These are phyloP conservation scores for Trichomonascaceae sp. DNA, from an alignment of 1,139 yeast species.

Conservation along the genomic window DNA sequence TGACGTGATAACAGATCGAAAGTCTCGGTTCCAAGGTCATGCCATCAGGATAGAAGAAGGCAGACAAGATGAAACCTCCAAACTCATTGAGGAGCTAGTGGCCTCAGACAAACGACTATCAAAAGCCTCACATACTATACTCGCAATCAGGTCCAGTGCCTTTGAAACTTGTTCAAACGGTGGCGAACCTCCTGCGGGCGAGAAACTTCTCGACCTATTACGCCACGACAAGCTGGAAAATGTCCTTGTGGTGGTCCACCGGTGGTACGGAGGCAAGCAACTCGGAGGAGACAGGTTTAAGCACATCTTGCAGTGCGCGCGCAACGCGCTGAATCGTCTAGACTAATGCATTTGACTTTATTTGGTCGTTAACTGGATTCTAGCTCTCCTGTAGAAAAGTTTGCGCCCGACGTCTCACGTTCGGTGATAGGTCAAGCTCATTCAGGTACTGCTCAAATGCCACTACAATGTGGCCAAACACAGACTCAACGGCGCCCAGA, in stretches of 20 bases:
- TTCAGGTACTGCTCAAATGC: constrained; percentile 18
- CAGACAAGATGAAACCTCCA: too few species aligned
- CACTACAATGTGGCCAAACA: constrained; percentile 18
- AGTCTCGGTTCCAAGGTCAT: too few species aligned
- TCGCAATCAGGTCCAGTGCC: background rate
- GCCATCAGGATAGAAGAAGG: too few species aligned
- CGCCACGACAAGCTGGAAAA: constrained; percentile 73
- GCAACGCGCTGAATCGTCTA: constrained; percentile 69
- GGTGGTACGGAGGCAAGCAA: constrained; percentile 89
- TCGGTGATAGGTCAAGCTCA: constrained; percentile 12
- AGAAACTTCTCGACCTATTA: too few species aligned
- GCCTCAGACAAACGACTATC: too few species aligned
- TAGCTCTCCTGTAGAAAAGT: too few species aligned
- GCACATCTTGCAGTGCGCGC: constrained; percentile 71
- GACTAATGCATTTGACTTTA: too few species aligned
- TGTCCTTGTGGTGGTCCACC: constrained; percentile 67
- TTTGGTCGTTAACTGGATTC: too few species aligned
- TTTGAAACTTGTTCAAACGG: constrained; percentile 36
- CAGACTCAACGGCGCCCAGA: constrained; percentile 12
- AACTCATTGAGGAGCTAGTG: too few species aligned
- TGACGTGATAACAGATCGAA: too few species aligned
- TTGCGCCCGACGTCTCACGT: constrained; percentile 8
- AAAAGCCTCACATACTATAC: background rate
- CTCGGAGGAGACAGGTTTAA: constrained; percentile 77
- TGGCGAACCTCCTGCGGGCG: constrained; percentile 89